Base-by-base conservation (phyloP, 2,329 filamentous ascomycete species). In the Pseudogymnoascus sp. region DNA sequence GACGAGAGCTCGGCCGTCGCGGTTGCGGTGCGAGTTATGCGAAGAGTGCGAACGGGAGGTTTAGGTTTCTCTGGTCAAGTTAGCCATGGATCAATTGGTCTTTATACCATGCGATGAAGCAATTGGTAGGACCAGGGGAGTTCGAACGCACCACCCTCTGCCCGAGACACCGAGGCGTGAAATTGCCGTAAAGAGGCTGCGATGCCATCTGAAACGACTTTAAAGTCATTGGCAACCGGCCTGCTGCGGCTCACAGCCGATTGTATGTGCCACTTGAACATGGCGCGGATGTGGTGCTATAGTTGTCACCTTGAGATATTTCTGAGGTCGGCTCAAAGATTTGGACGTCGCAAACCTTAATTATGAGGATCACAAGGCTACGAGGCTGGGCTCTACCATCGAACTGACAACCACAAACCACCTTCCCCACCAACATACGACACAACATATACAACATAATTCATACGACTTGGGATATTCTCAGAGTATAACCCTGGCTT, bases 251-350 rank as follows among this genome's bases (percentile, higher is more conserved):
- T 69, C 68, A 73, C 66, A 38, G 71, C 68, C 23, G 72, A 71
- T 56, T 72, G 66, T 34, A 70, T 66, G 68, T 74, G 73, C 71
- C 73, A 72, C 69, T 73, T 74, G 61, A 70, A 73, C 73, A 74
- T 74, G 59, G 53, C 34, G 56, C 59, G 72, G 66, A 66, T 60
- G 38, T 67, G 60, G 60, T 60, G 53, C 38, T 60, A 18, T 42
- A 18, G 23, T 60, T 37, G 59, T 42, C 59, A 60, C 38, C 59
- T 40, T 60, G 59, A 40, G 34, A 40, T 38, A 60, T 60, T 60
- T 42, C 59, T 56, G 50, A 56, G n/a, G 50, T 56, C 28, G n/a
- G 50, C 50, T 56, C 25, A 56, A 56, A 56, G 50, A 56, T 56
- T 56, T 56, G 50, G 50, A 56, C 34, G 28, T 56, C 50, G 16